These are phyloP conservation scores for Fusarium nematophilum DNA, from an alignment of 2,329 filamentous ascomycete genomes.

Conservation along the genomic window DNA sequence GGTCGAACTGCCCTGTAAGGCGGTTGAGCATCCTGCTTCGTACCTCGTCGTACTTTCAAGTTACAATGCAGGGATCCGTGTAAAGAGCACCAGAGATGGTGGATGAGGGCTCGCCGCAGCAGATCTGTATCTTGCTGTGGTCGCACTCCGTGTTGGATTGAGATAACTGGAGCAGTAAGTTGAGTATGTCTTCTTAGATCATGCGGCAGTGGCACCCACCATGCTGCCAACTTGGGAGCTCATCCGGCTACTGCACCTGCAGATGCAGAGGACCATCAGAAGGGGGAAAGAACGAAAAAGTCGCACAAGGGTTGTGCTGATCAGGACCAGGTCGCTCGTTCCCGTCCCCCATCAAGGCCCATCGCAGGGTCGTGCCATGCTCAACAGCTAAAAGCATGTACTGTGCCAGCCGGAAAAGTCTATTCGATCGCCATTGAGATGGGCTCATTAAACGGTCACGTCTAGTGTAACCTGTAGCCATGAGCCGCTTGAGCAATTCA, in stretches of 20 bases:
- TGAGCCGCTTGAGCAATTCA: constrained; percentile 32
- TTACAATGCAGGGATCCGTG: not conserved
- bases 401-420: constrained; percentile 36
- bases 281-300: constrained; percentile 34
- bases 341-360: constrained; percentile 35
- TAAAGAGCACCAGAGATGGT: constrained; percentile 1
- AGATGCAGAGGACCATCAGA: constrained; percentile 38
- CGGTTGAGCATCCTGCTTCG: constrained; percentile 18
- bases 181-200: constrained; percentile 25
- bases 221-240: constrained; percentile 32
- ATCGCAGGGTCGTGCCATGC: constrained; percentile 38
- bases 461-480: constrained; percentile 38
- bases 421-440: constrained; percentile 41
- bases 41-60: not conserved
- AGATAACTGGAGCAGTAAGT: constrained; percentile 14
- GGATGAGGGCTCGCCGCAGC: constrained; percentile 17
- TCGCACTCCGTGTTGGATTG: constrained; percentile 16
- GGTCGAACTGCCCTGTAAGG: constrained; percentile 25
- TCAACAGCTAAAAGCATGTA: constrained; percentile 27
- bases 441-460: constrained; percentile 42
- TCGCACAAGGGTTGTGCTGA: constrained; percentile 28
- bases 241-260: constrained; percentile 36
- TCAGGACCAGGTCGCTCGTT: constrained; percentile 27
- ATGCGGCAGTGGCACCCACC: constrained; percentile 35
- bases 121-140: constrained; percentile 28